Percentiles rank a stretch among this genome's conserved stretches.
Evolutionary conservation across 768 basidiomycete genomes (phyloP).

Genomic region (Panus rudis): DNA sequence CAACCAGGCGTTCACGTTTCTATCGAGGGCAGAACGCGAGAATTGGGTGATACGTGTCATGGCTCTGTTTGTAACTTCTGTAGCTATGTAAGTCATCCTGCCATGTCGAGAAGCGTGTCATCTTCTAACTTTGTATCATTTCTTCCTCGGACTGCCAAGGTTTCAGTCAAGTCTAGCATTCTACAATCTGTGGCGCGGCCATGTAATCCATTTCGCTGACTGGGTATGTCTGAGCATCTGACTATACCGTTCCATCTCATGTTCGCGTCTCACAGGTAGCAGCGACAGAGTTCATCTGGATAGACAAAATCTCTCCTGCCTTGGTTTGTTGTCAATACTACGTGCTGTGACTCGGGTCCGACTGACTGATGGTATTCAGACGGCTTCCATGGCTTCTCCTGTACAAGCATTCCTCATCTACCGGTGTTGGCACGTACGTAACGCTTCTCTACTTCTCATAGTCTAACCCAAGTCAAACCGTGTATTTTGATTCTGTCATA

Average conservation of each 20-base stretch:
- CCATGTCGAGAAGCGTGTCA: background rate
- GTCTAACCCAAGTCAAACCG: background rate
- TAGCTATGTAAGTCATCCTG: conserved; percentile 14
- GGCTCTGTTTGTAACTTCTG: conserved; percentile 17
- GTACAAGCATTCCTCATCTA: conserved; percentile 23
- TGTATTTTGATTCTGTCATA: background rate
- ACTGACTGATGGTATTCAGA: conserved; percentile 6
- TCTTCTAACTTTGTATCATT: background rate
- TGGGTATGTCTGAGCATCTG: background rate
- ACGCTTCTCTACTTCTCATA: background rate
- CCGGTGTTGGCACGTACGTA: conserved; percentile 22
- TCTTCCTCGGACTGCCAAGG: background rate
- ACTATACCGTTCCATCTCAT: background rate
- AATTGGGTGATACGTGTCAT: conserved; percentile 10
- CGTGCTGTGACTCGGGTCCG: background rate
- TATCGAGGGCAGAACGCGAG: conserved; percentile 14
- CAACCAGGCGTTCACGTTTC: conserved; percentile 18
- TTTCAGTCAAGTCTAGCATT: background rate
- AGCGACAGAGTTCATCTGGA: conserved; percentile 13
- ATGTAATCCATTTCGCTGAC: background rate
- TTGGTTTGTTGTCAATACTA: conserved; percentile 7
- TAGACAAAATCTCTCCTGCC: conserved; percentile 13
- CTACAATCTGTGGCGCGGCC: conserved; percentile 1
- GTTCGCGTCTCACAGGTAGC: background rate
- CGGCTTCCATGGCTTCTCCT: conserved; percentile 17